These are phyloP conservation scores for Candida multigemmis DNA, from an alignment of 805 yeast genomes.

Conservation along the genomic window DNA sequence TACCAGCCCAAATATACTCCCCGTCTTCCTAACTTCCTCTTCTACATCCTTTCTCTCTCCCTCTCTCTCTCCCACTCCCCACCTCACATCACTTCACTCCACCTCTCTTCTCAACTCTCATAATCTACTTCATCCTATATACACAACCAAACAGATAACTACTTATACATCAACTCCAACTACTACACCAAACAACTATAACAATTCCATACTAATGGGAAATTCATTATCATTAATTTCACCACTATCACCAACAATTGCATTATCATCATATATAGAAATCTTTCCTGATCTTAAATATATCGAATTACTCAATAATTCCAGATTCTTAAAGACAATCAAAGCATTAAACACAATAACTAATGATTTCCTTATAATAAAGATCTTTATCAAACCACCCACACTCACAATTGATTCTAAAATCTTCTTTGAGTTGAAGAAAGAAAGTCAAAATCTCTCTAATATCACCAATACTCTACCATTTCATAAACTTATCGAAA, in stretches of 20 bases:
- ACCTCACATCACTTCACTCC: no score
- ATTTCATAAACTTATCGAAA: slow-evolving; percentile 67
- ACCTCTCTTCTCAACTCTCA: no score
- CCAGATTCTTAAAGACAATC: slow-evolving; percentile 80
- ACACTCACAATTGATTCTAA: slow-evolving; percentile 10
- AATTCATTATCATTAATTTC: slow-evolving; percentile 77
- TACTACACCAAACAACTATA: no score
- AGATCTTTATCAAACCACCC: slow-evolving; percentile 61
- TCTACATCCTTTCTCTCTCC: neutral
- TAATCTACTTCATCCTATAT: no score
- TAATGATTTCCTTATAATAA: slow-evolving; percentile 64
- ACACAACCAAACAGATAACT: no score
- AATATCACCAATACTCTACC: slow-evolving; percentile 57
- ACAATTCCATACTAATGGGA: no score
- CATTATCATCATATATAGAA: slow-evolving; percentile 81
- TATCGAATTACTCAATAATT: slow-evolving; percentile 64
- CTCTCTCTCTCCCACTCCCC: no score
- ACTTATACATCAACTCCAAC: no score
- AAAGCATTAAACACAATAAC: slow-evolving; percentile 59
- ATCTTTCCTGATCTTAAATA: slow-evolving; percentile 71
- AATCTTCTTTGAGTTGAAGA: slow-evolving; percentile 18
- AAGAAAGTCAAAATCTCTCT: slow-evolving; percentile 30
- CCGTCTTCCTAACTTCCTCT: neutral
- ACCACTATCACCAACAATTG: slow-evolving; percentile 88
- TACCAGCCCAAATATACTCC: neutral